Base-by-base conservation (phyloP, 306 rosid genomes). In the Quercus robur region DNA sequence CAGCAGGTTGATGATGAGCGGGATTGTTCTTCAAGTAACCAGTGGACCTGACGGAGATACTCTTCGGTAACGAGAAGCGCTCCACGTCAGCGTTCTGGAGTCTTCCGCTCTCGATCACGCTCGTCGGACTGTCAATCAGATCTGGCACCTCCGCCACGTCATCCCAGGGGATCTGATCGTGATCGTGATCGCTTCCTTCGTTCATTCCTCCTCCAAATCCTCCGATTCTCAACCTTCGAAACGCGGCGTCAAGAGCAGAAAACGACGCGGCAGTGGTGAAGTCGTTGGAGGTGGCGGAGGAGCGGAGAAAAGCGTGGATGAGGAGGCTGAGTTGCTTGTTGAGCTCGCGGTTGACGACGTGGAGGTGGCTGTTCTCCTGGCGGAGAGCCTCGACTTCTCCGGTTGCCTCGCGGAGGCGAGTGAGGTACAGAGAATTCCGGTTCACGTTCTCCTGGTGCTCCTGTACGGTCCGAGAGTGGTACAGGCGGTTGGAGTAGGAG, bases 401-500 rank as follows among this genome's bases (percentile, higher is more conserved):
- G 55, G 88, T 82, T 58, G 87, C 85, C 55, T 87, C 94, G 19
- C 87, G 91, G 31, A 94, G 92, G 49, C 86, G 94, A 78, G 73
- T 82, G 73, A 94, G 94, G 78, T 89, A 91, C 89, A 93, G 90
- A 71, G 86, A 91, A 28, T 90, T 93, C 13, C 97, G 92, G 83
- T 94, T 94, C 75, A 94, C 90, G 94, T 92, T 87, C 57, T 94
- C 98, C 81, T 94, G 98, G 79, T 88, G 97, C 55, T 90, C 92
- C 81, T 92, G 94, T 19, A 91, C 78, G 6, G 80, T 80, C 70
- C 85, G 76, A 9, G 94, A 84, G 82, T 83, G 86, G 78, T 83
- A 88, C 57, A 71, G 75, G 59, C 62, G 63, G 77, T 44, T 31
- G 13, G 19, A 33, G 0, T 71, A 28, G 1, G 91, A 77, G 67